A percentile compares a stretch with the other conserved stretches of the same genome.
These are phyloP conservation scores for Eucalyptus pumila DNA, from an alignment of 345 rosid genomes.

Conservation along the genomic window DNA sequence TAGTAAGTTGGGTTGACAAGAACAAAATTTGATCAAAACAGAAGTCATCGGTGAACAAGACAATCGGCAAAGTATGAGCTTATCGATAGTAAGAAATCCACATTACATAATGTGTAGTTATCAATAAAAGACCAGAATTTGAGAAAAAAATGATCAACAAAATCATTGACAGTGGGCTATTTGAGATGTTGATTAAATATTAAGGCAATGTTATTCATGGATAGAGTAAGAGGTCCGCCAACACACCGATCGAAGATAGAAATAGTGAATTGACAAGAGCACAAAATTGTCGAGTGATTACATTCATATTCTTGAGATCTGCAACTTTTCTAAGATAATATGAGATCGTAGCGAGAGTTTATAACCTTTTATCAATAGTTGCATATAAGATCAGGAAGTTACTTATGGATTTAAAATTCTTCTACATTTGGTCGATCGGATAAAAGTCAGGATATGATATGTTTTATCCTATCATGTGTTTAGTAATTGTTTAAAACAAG, in stretches of 20 bases:
- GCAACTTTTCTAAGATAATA: neutral
- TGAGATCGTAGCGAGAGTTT: neutral
- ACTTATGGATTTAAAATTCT: neutral
- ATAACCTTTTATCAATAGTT: neutral
- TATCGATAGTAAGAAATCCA: neutral
- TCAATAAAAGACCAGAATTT: neutral
- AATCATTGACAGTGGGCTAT: neutral
- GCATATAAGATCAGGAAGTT: neutral
- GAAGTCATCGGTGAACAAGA: neutral
- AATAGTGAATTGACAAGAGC: neutral
- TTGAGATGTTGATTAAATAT: neutral
- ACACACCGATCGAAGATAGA: neutral
- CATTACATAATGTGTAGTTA: neutral
- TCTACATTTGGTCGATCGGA: accelerated
- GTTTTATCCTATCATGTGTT: neutral
- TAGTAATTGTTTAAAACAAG: accelerated
- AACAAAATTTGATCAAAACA: neutral
- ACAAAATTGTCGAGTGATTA: neutral
- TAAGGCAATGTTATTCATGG: neutral
- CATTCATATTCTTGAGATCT: neutral
- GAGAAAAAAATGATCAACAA: neutral
- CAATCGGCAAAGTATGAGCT: neutral
- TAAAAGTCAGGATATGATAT: neutral
- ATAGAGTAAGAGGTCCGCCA: neutral
- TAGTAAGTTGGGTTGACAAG: neutral